phyloP scores from a whole-genome alignment of 1,284 basidiomycete genomes.

The Sanghuangporus sanghuang region DNA sequence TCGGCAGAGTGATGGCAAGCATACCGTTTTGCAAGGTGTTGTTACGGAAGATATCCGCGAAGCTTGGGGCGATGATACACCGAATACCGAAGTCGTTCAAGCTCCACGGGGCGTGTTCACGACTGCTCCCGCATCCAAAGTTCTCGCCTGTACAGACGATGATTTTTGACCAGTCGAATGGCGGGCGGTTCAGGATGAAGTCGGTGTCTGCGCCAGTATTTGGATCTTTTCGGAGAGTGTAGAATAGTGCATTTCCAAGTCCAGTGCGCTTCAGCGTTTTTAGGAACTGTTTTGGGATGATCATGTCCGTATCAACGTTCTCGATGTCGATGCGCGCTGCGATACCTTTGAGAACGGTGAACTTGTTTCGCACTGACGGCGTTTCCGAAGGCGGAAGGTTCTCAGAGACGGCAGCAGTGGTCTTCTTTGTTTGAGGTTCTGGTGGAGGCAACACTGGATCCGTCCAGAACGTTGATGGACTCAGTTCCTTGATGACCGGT shows the following conservation, averaged over 20 bases:
- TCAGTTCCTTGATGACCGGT: slow-evolving; percentile 16
- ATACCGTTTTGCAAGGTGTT: slow-evolving; percentile 97
- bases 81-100: slow-evolving; percentile 95
- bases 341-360: slow-evolving; percentile 78
- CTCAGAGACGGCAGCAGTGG: background rate
- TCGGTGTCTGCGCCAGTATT: slow-evolving; percentile 78
- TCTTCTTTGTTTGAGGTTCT: slow-evolving; percentile 30
- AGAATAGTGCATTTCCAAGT: slow-evolving; percentile 87
- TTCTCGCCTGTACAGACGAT: slow-evolving; percentile 88
- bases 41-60: slow-evolving; percentile 92
- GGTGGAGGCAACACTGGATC: slow-evolving; percentile 70
- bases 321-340: slow-evolving; percentile 87
- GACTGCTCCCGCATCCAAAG: slow-evolving; percentile 93
- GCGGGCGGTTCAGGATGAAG: slow-evolving; percentile 86
- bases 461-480: slow-evolving; percentile 49
- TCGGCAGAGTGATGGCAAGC: slow-evolving; percentile 80
- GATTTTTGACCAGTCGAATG: slow-evolving; percentile 78
- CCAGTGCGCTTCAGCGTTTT: slow-evolving; percentile 95
- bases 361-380: slow-evolving; percentile 64
- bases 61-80: slow-evolving; percentile 89
- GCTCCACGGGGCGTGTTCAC: slow-evolving; percentile 96
- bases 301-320: slow-evolving; percentile 97
- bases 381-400: background rate
- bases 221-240: slow-evolving; percentile 76
- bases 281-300: slow-evolving; percentile 94